Evolutionary conservation across 148 eudicot species (phyloP).

Genomic region (Rhododendron williamsianum): DNA sequence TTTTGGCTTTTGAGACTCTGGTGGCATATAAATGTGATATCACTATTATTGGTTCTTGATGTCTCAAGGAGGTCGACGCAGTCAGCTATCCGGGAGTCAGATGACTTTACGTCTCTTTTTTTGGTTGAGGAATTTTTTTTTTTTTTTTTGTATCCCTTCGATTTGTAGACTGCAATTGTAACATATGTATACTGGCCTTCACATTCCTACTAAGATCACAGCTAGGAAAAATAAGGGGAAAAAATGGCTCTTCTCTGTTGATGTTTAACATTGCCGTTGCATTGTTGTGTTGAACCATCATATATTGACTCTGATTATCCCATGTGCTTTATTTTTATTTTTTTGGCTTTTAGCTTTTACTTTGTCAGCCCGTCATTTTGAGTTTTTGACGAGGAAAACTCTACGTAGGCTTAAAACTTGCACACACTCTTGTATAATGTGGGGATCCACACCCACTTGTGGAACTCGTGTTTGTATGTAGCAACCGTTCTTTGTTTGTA

Average conservation of each 20-base stretch:
- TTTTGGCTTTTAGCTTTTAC: background rate
- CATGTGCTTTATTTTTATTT: constrained; percentile 3
- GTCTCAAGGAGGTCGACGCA: background rate
- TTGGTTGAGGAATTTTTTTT: background rate
- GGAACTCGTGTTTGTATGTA: too few species aligned
- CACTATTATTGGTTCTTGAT: background rate
- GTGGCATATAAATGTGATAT: background rate
- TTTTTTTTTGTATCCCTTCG: background rate
- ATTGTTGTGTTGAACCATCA: background rate
- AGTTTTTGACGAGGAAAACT: background rate
- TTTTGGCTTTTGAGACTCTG: background rate
- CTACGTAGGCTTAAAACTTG: background rate
- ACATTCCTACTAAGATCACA: background rate
- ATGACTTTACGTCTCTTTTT: background rate
- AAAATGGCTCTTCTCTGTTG: background rate
- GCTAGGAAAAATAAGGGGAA: background rate
- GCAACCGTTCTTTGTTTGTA: too few species aligned
- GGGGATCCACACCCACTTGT: background rate
- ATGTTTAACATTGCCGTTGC: background rate
- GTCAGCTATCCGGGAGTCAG: background rate
- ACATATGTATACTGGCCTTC: background rate
- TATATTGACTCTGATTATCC: background rate
- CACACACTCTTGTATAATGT: too few species aligned
- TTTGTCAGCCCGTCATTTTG: background rate
- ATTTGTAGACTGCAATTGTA: background rate